phyloP scores from a whole-genome alignment of 768 basidiomycete genomes.

The Leucocoprinus leucothites region DNA sequence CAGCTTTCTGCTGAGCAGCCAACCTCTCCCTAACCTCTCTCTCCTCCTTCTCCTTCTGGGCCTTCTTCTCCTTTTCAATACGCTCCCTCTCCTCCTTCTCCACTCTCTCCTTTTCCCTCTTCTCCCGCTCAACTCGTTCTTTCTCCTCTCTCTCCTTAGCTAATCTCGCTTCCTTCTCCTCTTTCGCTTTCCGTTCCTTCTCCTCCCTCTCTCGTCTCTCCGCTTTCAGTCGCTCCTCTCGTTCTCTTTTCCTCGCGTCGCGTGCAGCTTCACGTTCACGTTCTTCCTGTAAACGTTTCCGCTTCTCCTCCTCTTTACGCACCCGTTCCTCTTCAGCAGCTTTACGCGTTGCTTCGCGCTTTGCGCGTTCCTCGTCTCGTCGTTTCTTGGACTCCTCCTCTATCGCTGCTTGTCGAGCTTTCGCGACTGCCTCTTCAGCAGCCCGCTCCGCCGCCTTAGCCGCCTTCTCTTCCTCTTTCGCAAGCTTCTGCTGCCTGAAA shows the following conservation, averaged over 20 bases:
- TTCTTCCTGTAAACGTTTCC: conserved; percentile 75
- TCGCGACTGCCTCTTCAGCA: conserved; percentile 77
- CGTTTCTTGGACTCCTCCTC: conserved; percentile 82
- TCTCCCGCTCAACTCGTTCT: conserved; percentile 36
- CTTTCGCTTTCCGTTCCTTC: conserved; percentile 39
- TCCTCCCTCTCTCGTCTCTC: conserved; percentile 62
- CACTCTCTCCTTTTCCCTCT: conserved; percentile 25
- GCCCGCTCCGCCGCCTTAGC: conserved; percentile 81
- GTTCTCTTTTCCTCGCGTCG: conserved; percentile 70
- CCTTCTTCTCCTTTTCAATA: conserved; percentile 27
- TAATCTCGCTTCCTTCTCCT: conserved; percentile 36
- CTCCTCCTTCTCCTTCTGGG: conserved; percentile 23
- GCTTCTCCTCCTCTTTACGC: conserved; percentile 80
- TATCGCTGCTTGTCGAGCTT: conserved; percentile 70
- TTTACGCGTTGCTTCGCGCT: conserved; percentile 73
- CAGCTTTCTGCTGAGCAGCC: conserved; percentile 43
- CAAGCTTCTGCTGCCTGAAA: conserved; percentile 81
- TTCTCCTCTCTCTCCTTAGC: conserved; percentile 29
- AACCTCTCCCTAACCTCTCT: conserved; percentile 27
- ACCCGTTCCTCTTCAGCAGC: conserved; percentile 80
- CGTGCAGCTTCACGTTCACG: conserved; percentile 77
- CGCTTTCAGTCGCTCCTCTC: conserved; percentile 70
- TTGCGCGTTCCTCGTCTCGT: conserved; percentile 82
- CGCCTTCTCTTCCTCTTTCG: conserved; percentile 90
- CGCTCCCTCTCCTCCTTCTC: conserved; percentile 28